phyloP scores from a whole-genome alignment of 305 asterid genomes.

The Fraxinus baroniana region DNA sequence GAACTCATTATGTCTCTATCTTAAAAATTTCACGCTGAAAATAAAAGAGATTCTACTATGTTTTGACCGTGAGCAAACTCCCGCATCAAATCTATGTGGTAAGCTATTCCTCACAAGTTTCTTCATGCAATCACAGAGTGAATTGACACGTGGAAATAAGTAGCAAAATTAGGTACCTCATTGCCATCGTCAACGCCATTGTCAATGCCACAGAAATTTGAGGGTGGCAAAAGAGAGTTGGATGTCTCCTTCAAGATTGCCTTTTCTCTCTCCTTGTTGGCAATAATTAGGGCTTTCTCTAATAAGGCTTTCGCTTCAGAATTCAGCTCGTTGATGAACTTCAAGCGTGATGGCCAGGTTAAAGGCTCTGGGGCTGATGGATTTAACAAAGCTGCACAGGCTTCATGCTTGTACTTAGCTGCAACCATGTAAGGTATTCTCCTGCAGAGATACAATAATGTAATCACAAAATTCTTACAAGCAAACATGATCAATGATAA shows the following conservation, averaged over 20 bases:
- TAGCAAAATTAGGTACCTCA: conserved; percentile 49
- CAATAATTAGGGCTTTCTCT: conserved; percentile 70
- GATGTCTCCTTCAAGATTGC: conserved; percentile 51
- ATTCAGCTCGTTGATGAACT: conserved; percentile 73
- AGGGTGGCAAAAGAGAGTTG: conserved; percentile 31
- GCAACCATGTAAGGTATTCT: conserved; percentile 77
- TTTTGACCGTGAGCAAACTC: neutral
- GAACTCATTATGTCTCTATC: neutral
- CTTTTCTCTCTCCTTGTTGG: conserved; percentile 71
- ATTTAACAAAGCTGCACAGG: conserved; percentile 75
- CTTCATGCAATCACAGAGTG: neutral
- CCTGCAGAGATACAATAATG: conserved; percentile 40
- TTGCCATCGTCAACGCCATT: conserved; percentile 30
- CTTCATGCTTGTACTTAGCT: conserved; percentile 60
- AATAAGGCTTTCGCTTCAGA: conserved; percentile 68
- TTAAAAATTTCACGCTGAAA: neutral
- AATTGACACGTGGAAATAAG: neutral
- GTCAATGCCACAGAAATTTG: conserved; percentile 34
- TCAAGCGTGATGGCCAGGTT: conserved; percentile 81
- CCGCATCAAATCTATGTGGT: neutral
- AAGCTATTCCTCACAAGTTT: neutral
- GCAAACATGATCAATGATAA: neutral
- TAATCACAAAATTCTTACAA: conserved; percentile 4
- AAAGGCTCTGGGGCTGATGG: conserved; percentile 87
- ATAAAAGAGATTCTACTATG: neutral